Base-by-base conservation (phyloP, 2,329 filamentous ascomycete genomes). In the Niveomyces coronatus region DNA sequence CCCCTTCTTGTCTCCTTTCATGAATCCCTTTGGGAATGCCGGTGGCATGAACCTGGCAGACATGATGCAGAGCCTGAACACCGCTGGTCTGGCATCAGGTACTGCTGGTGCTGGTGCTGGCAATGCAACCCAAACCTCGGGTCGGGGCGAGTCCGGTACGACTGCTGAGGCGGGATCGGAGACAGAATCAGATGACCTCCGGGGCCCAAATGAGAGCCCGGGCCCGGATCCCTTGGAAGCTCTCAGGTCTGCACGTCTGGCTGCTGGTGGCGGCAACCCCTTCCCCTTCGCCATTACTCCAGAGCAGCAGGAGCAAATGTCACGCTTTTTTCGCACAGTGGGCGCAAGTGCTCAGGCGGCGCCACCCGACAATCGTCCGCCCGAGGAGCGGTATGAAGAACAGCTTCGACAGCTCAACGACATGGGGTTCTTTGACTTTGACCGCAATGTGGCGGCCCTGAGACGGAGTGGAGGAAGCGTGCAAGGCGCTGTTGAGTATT, bases 361-460 rank as follows among this genome's bases (percentile, higher is more conserved):
- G 14, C 82, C 86, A 5, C 61, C 72, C 3, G 91, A 98, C 61
- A 94, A 72, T 53, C 74, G 89, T 45, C 88, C 91, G 4, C 89
- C 91, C 0, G 91, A 98, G 67, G 91, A 96, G 61, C 71, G 85
- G 42, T 98, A 94, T 51, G 87, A 84, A 3, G 79, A 85, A 22
- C 89, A 98, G 62, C 68, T 98, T 35, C 72, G 86, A 43, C 87
- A 96, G 63, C 65, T 98, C 45, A 98, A 98, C 58, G 91, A 96
- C 48, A 98, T 98, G 91, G 91, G 91, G 3, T 98, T 98, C 63
- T 94, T 79, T 56, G 88, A 98, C 55, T 98, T 96, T 54, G 89
- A 98, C 37, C 69, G 84, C 49, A 98, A 98, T 50, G 77, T 98
- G 22, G 79, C 83, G 40, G 91, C 91, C 5, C 64, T 98, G 53